Base-by-base conservation (phyloP, 2,329 filamentous ascomycete genomes). In the Corynespora cassiicola region DNA sequence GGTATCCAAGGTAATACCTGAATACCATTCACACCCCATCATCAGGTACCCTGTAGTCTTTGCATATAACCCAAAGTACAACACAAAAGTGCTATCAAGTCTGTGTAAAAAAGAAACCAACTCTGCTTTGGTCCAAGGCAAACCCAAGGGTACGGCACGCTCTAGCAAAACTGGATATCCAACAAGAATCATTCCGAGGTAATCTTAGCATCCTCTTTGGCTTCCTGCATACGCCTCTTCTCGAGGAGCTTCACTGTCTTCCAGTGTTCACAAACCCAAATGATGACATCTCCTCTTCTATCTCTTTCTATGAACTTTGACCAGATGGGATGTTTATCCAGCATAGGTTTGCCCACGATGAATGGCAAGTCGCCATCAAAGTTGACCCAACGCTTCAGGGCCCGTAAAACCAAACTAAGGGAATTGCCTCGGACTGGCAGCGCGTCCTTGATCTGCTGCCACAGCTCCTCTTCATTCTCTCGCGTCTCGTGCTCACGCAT, bases 391-490 rank as follows among this genome's bases (percentile, higher is more conserved):
- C 63, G 55, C 36, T 58, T 61, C 31, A 71, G 36, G 3, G 56
- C 61, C 18, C 56, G 58, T 12, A 70, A 15, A 1, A 50, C 50
- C 6, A 46, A 30, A n/a, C 47, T 42, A 3, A 65, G 35, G 7
- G 53, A 42, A n/a, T 55, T 56, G 6, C 52, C 56, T 8, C 58
- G 44, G 6, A 53, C 22, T 1, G 63, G 59, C 6, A 72, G 30
- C 0, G 30, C 19, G 5, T 48, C 74, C 51, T 77, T 75, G n/a
- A 79, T 60, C 1, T 62, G 56, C 8, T 64, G 70, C 68, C 72
- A 75, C 9, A 85, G 27, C 4, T 41, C 41, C 4, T 56, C 50
- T 45, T 70, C 67, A 3, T 45, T 63, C 24, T 64, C 63, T 6
- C 75, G 61, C 2, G 55, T 54, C 31, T 77, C 67, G 16, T 66